phyloP scores from a whole-genome alignment of 2,329 filamentous ascomycete genomes.

The Epichloe amarillans region DNA sequence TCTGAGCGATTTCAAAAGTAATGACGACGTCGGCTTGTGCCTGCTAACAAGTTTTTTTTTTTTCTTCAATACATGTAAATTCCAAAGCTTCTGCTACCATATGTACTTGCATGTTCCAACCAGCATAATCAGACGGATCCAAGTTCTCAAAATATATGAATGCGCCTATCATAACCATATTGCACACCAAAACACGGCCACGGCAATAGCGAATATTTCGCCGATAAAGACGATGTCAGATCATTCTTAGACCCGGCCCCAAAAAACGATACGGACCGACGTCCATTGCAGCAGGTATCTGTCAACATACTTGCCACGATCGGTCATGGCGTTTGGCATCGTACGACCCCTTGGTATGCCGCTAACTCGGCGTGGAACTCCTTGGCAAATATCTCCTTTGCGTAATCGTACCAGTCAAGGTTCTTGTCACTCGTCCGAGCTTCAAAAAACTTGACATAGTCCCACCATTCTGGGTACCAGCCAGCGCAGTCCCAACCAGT shows the following conservation, averaged over 20 bases:
- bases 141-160: too few species aligned
- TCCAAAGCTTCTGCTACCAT: constrained; percentile 1
- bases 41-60: neutral
- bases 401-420: constrained; percentile 20
- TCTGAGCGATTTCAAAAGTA: constrained; percentile 56
- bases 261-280: too few species aligned
- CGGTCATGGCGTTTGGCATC: constrained; percentile 13
- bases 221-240: too few species aligned
- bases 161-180: too few species aligned
- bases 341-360: constrained; percentile 17
- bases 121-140: too few species aligned
- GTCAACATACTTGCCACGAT: neutral
- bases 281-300: too few species aligned
- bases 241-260: too few species aligned
- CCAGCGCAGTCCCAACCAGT: constrained; percentile 20
- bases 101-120: too few species aligned
- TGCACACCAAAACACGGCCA: too few species aligned
- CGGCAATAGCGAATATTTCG: too few species aligned
- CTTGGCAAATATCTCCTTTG: constrained; percentile 14
- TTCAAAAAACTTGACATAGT: constrained; percentile 23
- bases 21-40: constrained; percentile 6
- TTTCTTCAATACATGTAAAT: constrained; percentile 1
- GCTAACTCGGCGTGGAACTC: constrained; percentile 14
- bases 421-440: constrained; percentile 14
- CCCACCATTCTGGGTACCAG: constrained; percentile 22